Conservation (phyloP, 768 basidiomycete genomes). For the Sarcodon aspratus region DNA sequence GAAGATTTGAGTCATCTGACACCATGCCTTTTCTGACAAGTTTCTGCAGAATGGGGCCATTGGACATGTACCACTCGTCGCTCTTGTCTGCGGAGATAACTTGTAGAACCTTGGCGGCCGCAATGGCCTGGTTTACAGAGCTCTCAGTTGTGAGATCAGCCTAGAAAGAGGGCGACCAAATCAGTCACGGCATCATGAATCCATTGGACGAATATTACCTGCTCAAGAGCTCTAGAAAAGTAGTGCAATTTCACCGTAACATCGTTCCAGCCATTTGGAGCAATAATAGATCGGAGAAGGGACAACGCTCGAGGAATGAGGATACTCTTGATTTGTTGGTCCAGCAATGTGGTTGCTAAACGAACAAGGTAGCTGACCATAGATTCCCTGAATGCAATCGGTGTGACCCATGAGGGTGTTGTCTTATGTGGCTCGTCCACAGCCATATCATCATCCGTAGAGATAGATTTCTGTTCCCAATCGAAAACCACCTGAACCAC, state of each 20-base stretch:
- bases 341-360: conserved; percentile 60
- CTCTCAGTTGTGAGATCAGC: conserved; percentile 62
- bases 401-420: conserved; percentile 49
- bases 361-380: conserved; percentile 96
- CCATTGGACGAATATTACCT: conserved; percentile 33
- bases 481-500: conserved; percentile 84
- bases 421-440: conserved; percentile 1
- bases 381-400: conserved; percentile 72
- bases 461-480: conserved; percentile 73
- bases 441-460: neutral
- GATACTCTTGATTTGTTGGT: conserved; percentile 29
- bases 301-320: conserved; percentile 54
- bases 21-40: conserved; percentile 82
- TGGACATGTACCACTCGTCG: conserved; percentile 68
- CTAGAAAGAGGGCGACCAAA: conserved; percentile 23
- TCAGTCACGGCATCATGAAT: neutral
- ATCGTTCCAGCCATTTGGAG: conserved; percentile 79
- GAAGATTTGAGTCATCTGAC: conserved; percentile 68
- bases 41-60: conserved; percentile 64
- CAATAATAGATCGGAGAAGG: conserved; percentile 68
- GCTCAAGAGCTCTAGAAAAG: conserved; percentile 77
- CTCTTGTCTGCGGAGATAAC: conserved; percentile 76
- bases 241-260: conserved; percentile 87
- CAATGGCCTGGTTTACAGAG: conserved; percentile 56
- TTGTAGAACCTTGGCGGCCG: conserved; percentile 81